Percentiles rank a stretch among this genome's conserved stretches.
phyloP scores from a whole-genome alignment of 192 early-diverging fungal genomes.

The Coemansia sp. region DNA sequence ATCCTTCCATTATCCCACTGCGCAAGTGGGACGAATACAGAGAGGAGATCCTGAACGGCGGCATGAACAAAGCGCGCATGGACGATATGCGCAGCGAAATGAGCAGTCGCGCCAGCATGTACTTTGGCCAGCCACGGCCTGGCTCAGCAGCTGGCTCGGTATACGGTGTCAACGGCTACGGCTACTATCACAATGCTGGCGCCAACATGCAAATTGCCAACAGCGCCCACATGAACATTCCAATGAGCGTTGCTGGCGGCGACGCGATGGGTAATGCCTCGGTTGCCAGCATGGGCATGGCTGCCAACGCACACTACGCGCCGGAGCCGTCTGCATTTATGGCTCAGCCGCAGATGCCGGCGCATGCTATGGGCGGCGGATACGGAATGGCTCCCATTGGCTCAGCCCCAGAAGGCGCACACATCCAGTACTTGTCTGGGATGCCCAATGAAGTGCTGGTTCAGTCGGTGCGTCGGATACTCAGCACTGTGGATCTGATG shows the following conservation, averaged over 20 bases:
- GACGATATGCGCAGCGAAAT: conserved; percentile 55
- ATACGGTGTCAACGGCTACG: conserved; percentile 46
- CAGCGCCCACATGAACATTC: conserved; percentile 25
- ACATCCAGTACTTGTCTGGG: conserved; percentile 40
- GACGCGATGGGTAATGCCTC: conserved; percentile 30
- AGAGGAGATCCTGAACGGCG: conserved; percentile 57
- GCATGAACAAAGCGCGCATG: conserved; percentile 29
- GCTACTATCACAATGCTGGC: conserved; percentile 41
- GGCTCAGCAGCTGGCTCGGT: conserved; percentile 50
- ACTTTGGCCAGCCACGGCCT: conserved; percentile 50
- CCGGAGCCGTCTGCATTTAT: conserved; percentile 12
- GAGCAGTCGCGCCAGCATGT: conserved; percentile 58
- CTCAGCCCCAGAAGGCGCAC: conserved; percentile 10
- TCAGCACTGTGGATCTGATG: conserved; percentile 93
- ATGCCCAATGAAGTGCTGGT: conserved; percentile 74
- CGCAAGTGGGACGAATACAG: conserved; percentile 87
- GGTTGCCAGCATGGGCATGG: conserved; percentile 22
- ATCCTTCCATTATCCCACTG: conserved; percentile 72
- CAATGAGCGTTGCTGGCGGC: conserved; percentile 41
- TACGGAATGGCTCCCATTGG: conserved; percentile 8
- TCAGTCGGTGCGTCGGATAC: conserved; percentile 69
- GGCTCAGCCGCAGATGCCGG: conserved; percentile 9
- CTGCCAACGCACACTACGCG: conserved; percentile 16
- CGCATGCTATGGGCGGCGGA: conserved; percentile 3
- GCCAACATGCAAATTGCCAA: conserved; percentile 46